Conservation (phyloP, 768 basidiomycete species). For the Lyophyllum decastes region DNA sequence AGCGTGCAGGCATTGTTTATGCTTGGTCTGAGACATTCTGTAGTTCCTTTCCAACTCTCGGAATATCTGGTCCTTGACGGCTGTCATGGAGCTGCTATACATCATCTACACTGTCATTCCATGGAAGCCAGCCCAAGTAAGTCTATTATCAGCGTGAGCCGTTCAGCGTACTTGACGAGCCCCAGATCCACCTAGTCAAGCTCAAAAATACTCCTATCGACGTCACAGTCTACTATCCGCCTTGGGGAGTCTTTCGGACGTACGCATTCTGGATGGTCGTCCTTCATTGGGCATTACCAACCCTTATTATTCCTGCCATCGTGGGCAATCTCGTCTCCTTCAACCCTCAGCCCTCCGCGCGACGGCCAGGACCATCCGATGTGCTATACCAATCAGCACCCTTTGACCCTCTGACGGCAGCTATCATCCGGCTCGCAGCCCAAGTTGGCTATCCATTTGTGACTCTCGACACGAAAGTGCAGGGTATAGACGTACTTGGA, state of each 20-base stretch:
- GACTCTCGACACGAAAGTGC: conserved; percentile 25
- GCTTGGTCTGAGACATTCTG: conserved; percentile 6
- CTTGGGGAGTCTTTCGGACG: conserved; percentile 43
- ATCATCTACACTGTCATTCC: conserved; percentile 55
- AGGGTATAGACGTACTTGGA: conserved; percentile 57
- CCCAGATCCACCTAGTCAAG: conserved; percentile 29
- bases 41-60: conserved; percentile 67
- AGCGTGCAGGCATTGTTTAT: neutral
- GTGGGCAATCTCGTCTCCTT: conserved; percentile 66
- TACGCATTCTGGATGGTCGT: conserved; percentile 54
- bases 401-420: conserved; percentile 65
- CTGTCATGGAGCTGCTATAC: conserved; percentile 53
- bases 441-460: conserved; percentile 59
- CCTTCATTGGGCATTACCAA: conserved; percentile 63
- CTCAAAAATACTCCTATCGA: conserved; percentile 14
- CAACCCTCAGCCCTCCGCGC: conserved; percentile 35
- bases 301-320: conserved; percentile 57
- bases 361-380: conserved; percentile 1
- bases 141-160: conserved; percentile 12
- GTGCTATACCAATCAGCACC: conserved; percentile 26
- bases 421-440: conserved; percentile 63
- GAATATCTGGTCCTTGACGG: conserved; percentile 60
- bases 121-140: conserved; percentile 47
- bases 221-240: conserved; percentile 49
- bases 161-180: neutral